Percentiles rank a stretch among this genome's conserved stretches.
Conservation (phyloP, 192 early-diverging fungal species). For the Umbelopsis sp. region DNA sequence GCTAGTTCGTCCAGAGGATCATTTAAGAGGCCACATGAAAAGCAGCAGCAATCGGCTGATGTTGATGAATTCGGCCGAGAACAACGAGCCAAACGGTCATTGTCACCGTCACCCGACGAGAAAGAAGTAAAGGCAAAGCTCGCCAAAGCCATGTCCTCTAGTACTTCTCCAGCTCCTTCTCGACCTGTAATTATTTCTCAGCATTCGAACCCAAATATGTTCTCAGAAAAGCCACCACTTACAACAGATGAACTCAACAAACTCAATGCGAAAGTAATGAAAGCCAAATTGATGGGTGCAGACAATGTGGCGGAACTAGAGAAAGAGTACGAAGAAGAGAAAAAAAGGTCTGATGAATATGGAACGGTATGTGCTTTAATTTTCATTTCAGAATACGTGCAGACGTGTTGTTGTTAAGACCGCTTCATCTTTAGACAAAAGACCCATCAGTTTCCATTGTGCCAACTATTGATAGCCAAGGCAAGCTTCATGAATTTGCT, state of each 20-base stretch:
- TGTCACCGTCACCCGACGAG: neutral
- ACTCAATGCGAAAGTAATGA: slow-evolving; percentile 77
- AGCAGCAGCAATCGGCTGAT: slow-evolving; percentile 2
- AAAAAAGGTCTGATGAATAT: slow-evolving; percentile 45
- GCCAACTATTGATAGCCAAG: slow-evolving; percentile 58
- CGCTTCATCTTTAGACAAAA: neutral
- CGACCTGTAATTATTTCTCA: slow-evolving; percentile 27
- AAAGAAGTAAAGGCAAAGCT: neutral
- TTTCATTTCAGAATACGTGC: too few species aligned
- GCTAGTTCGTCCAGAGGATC: neutral
- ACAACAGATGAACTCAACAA: slow-evolving; percentile 80
- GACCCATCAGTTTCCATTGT: slow-evolving; percentile 39
- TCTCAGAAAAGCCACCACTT: slow-evolving; percentile 38
- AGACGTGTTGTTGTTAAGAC: neutral
- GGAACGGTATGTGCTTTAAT: slow-evolving; percentile 22
- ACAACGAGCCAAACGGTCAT: slow-evolving; percentile 18
- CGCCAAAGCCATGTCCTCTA: neutral
- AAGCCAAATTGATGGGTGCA: slow-evolving; percentile 73
- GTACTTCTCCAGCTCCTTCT: neutral
- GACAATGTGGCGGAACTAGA: slow-evolving; percentile 68
- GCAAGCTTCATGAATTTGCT: slow-evolving; percentile 58
- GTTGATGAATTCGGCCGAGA: slow-evolving; percentile 41
- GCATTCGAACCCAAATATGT: slow-evolving; percentile 21
- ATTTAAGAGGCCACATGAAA: slow-evolving; percentile 16
- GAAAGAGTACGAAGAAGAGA: slow-evolving; percentile 69